Base-by-base conservation (phyloP, 768 basidiomycete species). In the Hypsizygus marmoreus region DNA sequence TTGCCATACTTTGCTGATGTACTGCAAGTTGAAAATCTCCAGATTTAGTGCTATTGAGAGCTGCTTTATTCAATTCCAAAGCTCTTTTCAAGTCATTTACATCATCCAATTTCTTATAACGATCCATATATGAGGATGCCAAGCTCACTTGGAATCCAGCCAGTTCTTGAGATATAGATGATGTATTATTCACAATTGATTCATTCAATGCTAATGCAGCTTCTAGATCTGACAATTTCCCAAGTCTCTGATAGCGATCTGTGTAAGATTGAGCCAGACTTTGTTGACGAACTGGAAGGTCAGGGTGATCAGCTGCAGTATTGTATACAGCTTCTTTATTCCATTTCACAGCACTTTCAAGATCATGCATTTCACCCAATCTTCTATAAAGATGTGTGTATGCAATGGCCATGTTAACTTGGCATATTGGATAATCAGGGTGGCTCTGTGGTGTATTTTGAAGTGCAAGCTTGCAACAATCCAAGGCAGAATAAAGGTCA, bases 201-300 rank as follows among this genome's bases (percentile, higher is more conserved):
- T 39, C 23, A 12, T 45, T 39, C 11, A 39, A 39, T 9, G 59
- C 40, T 23, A 57, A 49, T 23, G 43, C 50, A 37, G 33, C 40
- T 16, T 61, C 59, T 16, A 65, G 51, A 29, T 61, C 57, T 37
- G 49, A 3, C 9, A 45, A n/a, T 16, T 45, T 17, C 14, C 39
- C 40, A 23, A 38, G 25, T 33, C 40, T 45, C 19, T 11, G 10
- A 26, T 45, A 49, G 9, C 34, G 24, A 17, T 32, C 16, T 16
- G 11, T 12, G 5, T 45, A 43, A 7, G 50, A 45, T 7, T 38
- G 20, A 16, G 38, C 45, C 8, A 55, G 22, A n/a, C 20, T 28
- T 23, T 39, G 43, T n/a, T 46, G 41, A 16, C 41, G 34, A 12
- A 23, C 2, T 13, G 49, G 28, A 32, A 50, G 30, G 29, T 47